Evolutionary conservation across 352 stramenopile genomes (phyloP), one percentile per base, ranked within the genome.

Genomic region (Thraustotheca clavata): DNA sequence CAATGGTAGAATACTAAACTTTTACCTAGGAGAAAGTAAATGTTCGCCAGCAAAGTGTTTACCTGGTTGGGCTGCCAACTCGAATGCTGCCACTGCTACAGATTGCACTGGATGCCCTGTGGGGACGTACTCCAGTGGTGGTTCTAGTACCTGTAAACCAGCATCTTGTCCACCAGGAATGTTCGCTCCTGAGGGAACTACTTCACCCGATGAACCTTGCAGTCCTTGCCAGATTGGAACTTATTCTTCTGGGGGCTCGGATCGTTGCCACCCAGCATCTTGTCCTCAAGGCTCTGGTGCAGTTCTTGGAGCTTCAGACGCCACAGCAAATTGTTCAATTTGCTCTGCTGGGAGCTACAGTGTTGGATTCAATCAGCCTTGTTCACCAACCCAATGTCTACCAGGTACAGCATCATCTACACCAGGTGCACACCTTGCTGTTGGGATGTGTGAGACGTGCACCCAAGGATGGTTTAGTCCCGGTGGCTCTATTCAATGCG

Each of bases 51-150:
- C 74, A 22, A 62, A 72, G 35, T 82, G 75, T 20, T 62, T 67
- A 3, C 32, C 65, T 0, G 75, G 75, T 20, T 71, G 43, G 14
- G 33, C 68, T 34, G 69, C 75, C 2, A 71, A 74, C 22, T 54
- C 61, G 18, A 62, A 62, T 5, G 71, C 73, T 0, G 59, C 67
- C 32, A 72, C 61, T 43, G 75, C 69, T 12, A 76, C 73, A 16
- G 73, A 82, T 62, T 82, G 75, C 63, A 48, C 41, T 22, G 49
- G 63, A 2, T 82, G 75, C 47, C 54, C 71, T 0, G 50, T 75
- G 2, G 75, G 75, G 24, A 67, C 29, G n/a, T 82, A 66, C 66
- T 76, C 69, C 3, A 38, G 65, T 2, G 75, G 75, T 2, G 71
- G 71, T 27, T 27, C 57, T 9, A 62, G 65, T 3, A 20, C 43